Evolutionary conservation across 2,329 filamentous ascomycete genomes (phyloP).

Genomic region (Diplodia seriata): DNA sequence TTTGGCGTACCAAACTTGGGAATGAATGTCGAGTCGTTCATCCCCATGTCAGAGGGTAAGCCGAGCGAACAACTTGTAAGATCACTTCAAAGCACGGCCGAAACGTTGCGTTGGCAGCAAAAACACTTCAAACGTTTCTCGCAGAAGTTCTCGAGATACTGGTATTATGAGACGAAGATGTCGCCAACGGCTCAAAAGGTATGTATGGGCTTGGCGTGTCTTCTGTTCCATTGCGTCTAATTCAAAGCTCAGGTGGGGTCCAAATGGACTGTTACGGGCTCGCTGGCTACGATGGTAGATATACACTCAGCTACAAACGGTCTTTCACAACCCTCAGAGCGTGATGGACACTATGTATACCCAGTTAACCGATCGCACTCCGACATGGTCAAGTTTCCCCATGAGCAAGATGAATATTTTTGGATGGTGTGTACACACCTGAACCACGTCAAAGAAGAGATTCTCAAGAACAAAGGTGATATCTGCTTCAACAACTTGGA

Average conservation of each 20-base stretch:
- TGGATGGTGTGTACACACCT: neutral
- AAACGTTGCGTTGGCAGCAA: neutral
- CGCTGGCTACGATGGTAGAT: neutral
- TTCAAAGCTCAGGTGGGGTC: neutral
- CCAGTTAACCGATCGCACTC: neutral
- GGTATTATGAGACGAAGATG: neutral
- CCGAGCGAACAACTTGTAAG: neutral
- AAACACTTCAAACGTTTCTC: neutral
- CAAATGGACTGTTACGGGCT: neutral
- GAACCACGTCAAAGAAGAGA: neutral
- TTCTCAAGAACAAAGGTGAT: neutral
- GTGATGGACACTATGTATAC: neutral
- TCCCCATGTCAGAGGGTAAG: neutral
- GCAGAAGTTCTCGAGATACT: neutral
- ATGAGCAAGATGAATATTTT: neutral
- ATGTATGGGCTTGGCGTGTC: neutral
- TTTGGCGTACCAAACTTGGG: neutral
- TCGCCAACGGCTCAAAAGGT: neutral
- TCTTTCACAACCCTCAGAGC: neutral
- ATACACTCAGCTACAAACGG: neutral
- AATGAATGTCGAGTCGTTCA: neutral
- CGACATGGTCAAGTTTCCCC: neutral
- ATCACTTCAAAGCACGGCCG: neutral
- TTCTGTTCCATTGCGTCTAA: neutral
- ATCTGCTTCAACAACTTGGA: neutral